These are phyloP conservation scores for Pyrus betulifolia DNA, from an alignment of 306 rosid species.

Conservation along the genomic window DNA sequence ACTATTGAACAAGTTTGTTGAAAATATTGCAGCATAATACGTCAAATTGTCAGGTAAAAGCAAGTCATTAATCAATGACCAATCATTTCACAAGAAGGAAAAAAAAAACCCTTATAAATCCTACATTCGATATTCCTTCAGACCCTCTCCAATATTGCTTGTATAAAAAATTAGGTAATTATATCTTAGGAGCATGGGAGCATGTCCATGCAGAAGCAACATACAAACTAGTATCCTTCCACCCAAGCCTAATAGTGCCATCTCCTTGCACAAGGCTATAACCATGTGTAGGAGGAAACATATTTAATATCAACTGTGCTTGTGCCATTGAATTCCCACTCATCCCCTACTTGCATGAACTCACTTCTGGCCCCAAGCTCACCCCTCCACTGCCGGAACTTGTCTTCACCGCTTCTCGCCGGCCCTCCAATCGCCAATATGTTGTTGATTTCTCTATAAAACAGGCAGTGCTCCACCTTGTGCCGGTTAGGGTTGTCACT, in stretches of 20 bases:
- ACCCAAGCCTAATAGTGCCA: constrained; percentile 68
- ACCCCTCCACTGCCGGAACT: constrained; percentile 65
- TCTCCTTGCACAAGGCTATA: constrained; percentile 70
- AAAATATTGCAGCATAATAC: too few species aligned
- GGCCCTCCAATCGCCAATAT: constrained; percentile 85
- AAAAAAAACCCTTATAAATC: too few species aligned
- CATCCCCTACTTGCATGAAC: constrained; percentile 60
- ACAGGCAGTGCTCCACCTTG: constrained; percentile 47
- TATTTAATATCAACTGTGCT: constrained; percentile 74
- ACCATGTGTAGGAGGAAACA: constrained; percentile 52
- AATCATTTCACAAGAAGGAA: too few species aligned
- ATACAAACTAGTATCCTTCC: constrained; percentile 81
- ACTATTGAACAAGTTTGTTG: too few species aligned
- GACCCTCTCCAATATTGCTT: background rate
- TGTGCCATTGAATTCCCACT: constrained; percentile 78
- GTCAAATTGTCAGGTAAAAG: too few species aligned
- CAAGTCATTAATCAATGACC: too few species aligned
- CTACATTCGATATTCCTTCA: background rate
- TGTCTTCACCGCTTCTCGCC: constrained; percentile 69
- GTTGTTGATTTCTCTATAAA: constrained; percentile 60
- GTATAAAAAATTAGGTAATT: background rate
- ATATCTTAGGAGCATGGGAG: constrained; percentile 16
- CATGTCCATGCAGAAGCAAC: constrained; percentile 92
- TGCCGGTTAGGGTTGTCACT: constrained; percentile 51
- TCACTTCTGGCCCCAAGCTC: constrained; percentile 41